Base-by-base conservation (phyloP, 192 early-diverging fungal genomes). In the Entophlyctis luteolus region DNA sequence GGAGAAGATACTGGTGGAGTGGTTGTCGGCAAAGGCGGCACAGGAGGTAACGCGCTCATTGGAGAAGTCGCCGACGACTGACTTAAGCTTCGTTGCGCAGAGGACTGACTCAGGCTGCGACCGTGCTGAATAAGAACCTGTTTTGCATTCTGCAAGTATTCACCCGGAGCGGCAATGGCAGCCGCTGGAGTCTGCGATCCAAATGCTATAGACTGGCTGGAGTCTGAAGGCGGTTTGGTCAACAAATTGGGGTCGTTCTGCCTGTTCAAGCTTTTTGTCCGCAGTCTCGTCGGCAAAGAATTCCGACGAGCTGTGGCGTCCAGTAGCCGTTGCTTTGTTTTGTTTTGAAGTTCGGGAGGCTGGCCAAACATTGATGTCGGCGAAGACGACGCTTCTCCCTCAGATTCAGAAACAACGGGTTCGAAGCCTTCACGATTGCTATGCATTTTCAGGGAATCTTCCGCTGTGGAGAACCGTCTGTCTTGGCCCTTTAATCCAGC, bases 221-320 rank as follows among this genome's bases (percentile, higher is more conserved):
- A n/a, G n/a, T n/a, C n/a, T 67, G 48, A 63, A 22, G 62, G 5
- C 28, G 52, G 20, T 10, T 53, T 12, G 5, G 65, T 4, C 8
- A 8, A 12, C n/a, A 42, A n/a, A 32, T 25, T 50, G 6, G 45
- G 20, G 5, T 55, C 63, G 20, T 54, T 37, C 37, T 55, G 50
- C 36, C 56, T 58, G 48, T 71, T 65, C 47, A 78, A 72, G 33
- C 73, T 75, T 34, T 74, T 65, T 5, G 72, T 71, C 10, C 78
- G 62, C 23, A 80, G 53, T 29, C 75, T 59, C 1, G 63, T 65
- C 8, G 79, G 79, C 28, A 80, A 49, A 2, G 79, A 80, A 39
- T 77, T 80, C 8, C 79, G 46, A 3, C 79, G 32, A 12, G 57
- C 28, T 12, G 18, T 25, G 14, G 25, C 48, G 53, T 71, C 70